These are phyloP conservation scores for Ilyonectria destructans DNA, from an alignment of 2,329 filamentous ascomycete species.

Conservation along the genomic window DNA sequence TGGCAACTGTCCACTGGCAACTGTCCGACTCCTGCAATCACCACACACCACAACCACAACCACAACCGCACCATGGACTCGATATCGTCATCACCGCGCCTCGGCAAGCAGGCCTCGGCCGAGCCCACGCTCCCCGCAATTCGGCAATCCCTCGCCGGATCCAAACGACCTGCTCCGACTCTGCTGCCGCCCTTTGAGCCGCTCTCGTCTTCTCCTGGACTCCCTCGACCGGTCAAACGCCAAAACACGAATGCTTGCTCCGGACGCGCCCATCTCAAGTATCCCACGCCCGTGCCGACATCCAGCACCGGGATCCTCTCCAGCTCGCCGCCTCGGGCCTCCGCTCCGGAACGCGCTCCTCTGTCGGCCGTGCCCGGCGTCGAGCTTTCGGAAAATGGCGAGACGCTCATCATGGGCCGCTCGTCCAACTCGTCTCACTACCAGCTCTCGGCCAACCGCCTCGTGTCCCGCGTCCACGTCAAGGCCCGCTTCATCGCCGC, in stretches of 20 bases:
- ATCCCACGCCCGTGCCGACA: constrained; percentile 94
- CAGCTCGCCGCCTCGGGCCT: constrained; percentile 81
- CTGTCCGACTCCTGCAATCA: not conserved
- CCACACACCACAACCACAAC: constrained; percentile 3
- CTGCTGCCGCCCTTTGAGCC: constrained; percentile 87
- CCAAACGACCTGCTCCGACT: constrained; percentile 76
- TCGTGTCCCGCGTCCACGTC: constrained; percentile 95
- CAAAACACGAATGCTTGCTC: constrained; percentile 63
- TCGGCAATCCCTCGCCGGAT: constrained; percentile 56
- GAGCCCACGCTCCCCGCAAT: constrained; percentile 56
- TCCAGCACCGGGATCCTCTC: constrained; percentile 94
- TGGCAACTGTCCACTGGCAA: not conserved
- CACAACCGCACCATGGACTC: constrained; percentile 56
- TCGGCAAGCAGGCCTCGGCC: constrained; percentile 45
- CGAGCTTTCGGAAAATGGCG: constrained; percentile 85
- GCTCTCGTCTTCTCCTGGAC: constrained; percentile 82
- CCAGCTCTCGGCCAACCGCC: constrained; percentile 91
- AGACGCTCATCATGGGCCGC: constrained; percentile 88
- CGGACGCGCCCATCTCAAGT: constrained; percentile 73
- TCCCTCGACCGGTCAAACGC: constrained; percentile 80
- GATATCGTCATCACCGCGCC: constrained; percentile 54
- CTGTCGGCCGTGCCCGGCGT: constrained; percentile 88
- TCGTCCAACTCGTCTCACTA: constrained; percentile 97
- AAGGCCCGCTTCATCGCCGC: constrained; percentile 87
- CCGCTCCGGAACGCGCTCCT: constrained; percentile 84